phyloP scores from a whole-genome alignment of 345 rosid species.

The Gossypium anomalum region DNA sequence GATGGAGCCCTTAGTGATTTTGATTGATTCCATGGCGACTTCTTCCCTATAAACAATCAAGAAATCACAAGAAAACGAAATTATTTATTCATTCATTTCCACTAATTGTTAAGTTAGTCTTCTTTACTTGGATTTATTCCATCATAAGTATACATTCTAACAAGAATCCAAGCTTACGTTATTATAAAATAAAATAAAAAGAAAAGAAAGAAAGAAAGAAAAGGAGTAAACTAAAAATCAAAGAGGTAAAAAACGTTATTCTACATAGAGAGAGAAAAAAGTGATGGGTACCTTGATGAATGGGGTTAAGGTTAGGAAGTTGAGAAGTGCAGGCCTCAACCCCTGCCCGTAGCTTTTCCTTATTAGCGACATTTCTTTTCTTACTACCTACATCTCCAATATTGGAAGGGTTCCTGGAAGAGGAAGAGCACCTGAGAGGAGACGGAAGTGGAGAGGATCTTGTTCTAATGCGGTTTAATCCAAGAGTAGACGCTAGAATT shows the following conservation, averaged over 20 bases:
- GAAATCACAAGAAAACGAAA: constrained; percentile 1
- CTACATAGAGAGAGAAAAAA: background rate
- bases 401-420: constrained; percentile 26
- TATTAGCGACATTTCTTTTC: constrained; percentile 7
- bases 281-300: constrained; percentile 29
- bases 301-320: constrained; percentile 15
- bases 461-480: constrained; percentile 74
- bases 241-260: background rate
- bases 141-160: background rate
- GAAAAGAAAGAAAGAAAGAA: no score
- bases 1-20: constrained; percentile 53
- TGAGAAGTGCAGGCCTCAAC: constrained; percentile 29
- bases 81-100: background rate
- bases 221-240: background rate
- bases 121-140: background rate
- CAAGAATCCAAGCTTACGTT: no score
- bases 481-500: constrained; percentile 54
- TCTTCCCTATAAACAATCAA: constrained; percentile 42
- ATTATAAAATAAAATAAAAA: background rate
- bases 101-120: background rate
- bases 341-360: constrained; percentile 20
- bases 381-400: constrained; percentile 9
- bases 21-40: constrained; percentile 53
- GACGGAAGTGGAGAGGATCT: constrained; percentile 50
- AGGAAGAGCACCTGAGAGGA: constrained; percentile 54